A percentile compares a stretch with the other conserved stretches of the same genome.
Evolutionary conservation across 768 basidiomycete species (phyloP).

Genomic region (Suillus sp.): DNA sequence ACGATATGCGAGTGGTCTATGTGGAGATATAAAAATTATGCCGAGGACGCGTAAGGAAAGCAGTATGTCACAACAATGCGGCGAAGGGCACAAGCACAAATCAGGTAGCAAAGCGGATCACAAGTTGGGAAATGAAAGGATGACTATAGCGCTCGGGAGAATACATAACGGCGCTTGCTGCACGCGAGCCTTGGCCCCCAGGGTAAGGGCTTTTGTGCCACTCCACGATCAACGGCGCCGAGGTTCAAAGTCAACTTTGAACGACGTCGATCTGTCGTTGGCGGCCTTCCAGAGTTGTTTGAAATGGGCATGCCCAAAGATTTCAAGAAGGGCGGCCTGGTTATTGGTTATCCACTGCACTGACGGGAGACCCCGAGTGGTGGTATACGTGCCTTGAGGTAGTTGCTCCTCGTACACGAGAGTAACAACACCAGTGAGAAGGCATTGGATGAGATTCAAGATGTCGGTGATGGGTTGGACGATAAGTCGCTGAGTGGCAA

Average conservation of each 20-base stretch:
- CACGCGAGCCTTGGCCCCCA: conserved; percentile 22
- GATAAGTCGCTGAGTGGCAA: conserved; percentile 69
- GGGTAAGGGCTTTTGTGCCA: conserved; percentile 19
- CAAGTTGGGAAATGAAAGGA: conserved; percentile 24
- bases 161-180: conserved; percentile 15
- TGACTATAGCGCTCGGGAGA: conserved; percentile 15
- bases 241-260: conserved; percentile 68
- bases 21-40: conserved; percentile 33
- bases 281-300: conserved; percentile 73
- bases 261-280: conserved; percentile 68
- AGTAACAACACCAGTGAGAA: conserved; percentile 71
- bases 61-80: conserved; percentile 44
- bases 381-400: conserved; percentile 69
- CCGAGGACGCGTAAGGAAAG: conserved; percentile 38
- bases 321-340: conserved; percentile 64
- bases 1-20: conserved; percentile 33
- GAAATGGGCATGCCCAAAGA: conserved; percentile 76
- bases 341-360: conserved; percentile 77
- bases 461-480: conserved; percentile 72
- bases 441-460: conserved; percentile 67
- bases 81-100: conserved; percentile 20
- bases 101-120: conserved; percentile 29
- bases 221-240: conserved; percentile 35
- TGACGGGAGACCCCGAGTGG: conserved; percentile 76
- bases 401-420: conserved; percentile 75